A percentile compares a stretch with the other conserved stretches of the same genome.
Evolutionary conservation across 306 rosid genomes (phyloP).

Genomic region (Trifolium subterraneum): DNA sequence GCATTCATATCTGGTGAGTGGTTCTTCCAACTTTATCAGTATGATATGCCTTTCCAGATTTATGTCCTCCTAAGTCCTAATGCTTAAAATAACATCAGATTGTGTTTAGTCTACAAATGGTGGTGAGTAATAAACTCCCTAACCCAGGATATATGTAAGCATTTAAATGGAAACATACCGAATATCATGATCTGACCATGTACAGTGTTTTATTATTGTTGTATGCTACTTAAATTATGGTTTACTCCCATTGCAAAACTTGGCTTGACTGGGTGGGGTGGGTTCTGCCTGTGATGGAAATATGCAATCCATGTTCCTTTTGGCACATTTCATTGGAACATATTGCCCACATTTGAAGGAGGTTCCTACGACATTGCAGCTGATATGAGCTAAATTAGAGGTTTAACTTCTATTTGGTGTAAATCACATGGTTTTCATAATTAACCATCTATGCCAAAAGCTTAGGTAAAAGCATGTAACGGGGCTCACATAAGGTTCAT

Average conservation of each 20-base stretch:
- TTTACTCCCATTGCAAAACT: conserved; percentile 1
- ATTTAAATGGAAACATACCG: neutral
- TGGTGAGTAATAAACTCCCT: neutral
- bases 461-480: neutral
- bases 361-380: neutral
- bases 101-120: conserved; percentile 7
- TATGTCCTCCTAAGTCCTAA: conserved; percentile 2
- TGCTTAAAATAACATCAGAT: neutral
- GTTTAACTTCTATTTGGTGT: neutral
- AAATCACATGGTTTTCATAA: neutral
- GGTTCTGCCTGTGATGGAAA: conserved; percentile 1
- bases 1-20: conserved; percentile 24
- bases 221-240: neutral
- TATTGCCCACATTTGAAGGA: neutral
- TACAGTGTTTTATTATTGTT: conserved; percentile 3
- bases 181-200: conserved; percentile 22
- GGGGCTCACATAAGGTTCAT: neutral
- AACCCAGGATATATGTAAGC: neutral
- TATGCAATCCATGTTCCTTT: neutral
- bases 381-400: neutral
- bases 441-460: neutral
- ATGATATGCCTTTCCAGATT: conserved; percentile 18
- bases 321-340: conserved; percentile 2
- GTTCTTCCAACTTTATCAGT: conserved; percentile 13
- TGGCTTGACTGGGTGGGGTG: neutral